Percentiles rank a stretch among this genome's conserved stretches.
phyloP scores from a whole-genome alignment of 2,329 filamentous ascomycete genomes.

The Beauveria australis region DNA sequence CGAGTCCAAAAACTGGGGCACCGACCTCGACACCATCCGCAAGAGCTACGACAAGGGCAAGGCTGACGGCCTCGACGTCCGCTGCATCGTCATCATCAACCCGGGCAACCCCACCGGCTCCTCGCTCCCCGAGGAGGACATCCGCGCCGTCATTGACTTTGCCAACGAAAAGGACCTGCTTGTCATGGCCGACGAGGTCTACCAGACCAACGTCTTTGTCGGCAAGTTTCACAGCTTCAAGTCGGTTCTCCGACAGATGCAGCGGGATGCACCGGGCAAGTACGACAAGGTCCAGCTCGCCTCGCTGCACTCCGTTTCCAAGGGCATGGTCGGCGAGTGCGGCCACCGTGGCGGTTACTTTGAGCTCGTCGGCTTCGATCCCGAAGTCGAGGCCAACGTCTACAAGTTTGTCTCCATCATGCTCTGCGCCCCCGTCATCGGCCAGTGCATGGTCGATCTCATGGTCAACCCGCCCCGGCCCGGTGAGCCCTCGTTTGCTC shows the following conservation, averaged over 20 bases:
- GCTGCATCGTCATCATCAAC: conserved; percentile 95
- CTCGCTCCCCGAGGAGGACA: conserved; percentile 68
- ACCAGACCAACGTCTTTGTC: conserved; percentile 96
- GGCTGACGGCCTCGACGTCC: conserved; percentile 72
- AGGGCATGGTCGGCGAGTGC: conserved; percentile 98
- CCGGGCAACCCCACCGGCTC: conserved; percentile 95
- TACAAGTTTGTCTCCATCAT: conserved; percentile 99
- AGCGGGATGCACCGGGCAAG: conserved; percentile 63
- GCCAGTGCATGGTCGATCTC: conserved; percentile 91
- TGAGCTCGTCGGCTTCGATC: conserved; percentile 84
- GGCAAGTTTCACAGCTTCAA: conserved; percentile 97
- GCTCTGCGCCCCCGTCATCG: conserved; percentile 89
- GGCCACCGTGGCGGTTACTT: conserved; percentile 97
- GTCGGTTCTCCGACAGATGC: conserved; percentile 71
- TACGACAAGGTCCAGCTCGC: conserved; percentile 84
- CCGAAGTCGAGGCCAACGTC: conserved; percentile 80
- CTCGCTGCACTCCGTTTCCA: conserved; percentile 87
- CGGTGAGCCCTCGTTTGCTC: conserved; percentile 74
- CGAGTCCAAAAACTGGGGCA: conserved; percentile 80
- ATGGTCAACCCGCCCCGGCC: conserved; percentile 92
- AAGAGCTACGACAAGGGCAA: conserved; percentile 66
- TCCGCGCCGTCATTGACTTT: conserved; percentile 78
- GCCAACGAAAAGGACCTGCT: conserved; percentile 80
- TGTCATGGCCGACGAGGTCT: conserved; percentile 92
- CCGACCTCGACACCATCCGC: conserved; percentile 71